A percentile compares a stretch with the other conserved stretches of the same genome.
phyloP scores from a whole-genome alignment of 176 grass and related monocot species.

The Carex scoparia region DNA sequence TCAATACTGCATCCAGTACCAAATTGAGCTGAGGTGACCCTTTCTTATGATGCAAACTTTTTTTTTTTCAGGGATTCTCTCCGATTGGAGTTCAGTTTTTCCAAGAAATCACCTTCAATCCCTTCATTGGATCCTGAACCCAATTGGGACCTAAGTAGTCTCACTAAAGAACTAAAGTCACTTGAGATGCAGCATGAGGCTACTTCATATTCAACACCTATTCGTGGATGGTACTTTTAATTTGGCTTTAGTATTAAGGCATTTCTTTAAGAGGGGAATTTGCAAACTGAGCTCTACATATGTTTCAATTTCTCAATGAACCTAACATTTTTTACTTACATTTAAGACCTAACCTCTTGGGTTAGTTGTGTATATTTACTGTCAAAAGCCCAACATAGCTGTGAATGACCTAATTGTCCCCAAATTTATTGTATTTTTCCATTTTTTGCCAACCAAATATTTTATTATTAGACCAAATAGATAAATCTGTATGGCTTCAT shows the following conservation, averaged over 20 bases:
- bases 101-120: slow-evolving; percentile 6
- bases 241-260: not conserved
- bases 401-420: not conserved
- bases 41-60: not conserved
- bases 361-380: not conserved
- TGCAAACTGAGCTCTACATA: not conserved
- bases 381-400: not conserved
- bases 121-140: slow-evolving; percentile 28
- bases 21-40: not conserved
- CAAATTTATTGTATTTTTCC: not conserved
- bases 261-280: not conserved
- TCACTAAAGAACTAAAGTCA: slow-evolving; percentile 9
- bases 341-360: not conserved
- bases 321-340: not conserved
- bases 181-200: slow-evolving; percentile 4
- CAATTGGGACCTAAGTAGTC: slow-evolving; percentile 18
- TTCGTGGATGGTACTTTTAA: slow-evolving; percentile 17
- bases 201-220: slow-evolving; percentile 10
- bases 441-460: not conserved
- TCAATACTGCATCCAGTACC: not conserved
- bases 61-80: slow-evolving; percentile 18
- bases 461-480: not conserved
- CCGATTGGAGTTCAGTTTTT: slow-evolving; percentile 12
- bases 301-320: not conserved
- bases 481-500: not conserved